Evolutionary conservation across 2,329 filamentous ascomycete genomes (phyloP), one percentile per base, ranked within the genome.

Genomic region (Harringtonia aguacate): DNA sequence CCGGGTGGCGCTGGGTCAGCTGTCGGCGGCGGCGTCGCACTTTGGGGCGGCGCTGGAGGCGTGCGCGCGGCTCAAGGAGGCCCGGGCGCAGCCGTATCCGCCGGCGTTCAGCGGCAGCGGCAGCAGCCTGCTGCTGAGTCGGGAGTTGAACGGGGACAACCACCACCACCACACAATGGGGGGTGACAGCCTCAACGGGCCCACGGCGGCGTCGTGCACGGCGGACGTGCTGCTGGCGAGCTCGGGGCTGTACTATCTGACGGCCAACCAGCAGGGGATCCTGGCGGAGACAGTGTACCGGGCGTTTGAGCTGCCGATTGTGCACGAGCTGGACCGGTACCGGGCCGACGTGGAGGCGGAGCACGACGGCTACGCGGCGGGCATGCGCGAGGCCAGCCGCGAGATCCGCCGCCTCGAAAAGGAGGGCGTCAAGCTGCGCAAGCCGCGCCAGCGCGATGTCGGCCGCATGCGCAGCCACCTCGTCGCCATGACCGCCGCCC

Each of bases 201-300:
- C 65, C 20, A 57, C 65, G 36, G 61, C 63, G 36, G 67, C 68
- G 9, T 49, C 67, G 30, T 81, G 77, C 61, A 82, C 79, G 1
- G 79, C 78, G 15, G 77, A 82, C 59, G 68, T 70, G 43, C 65
- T 84, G 36, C 64, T 84, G 47, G 70, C 75, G 27, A 74, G 77
- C 13, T 74, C 75, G 29, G 79, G 79, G 30, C 69, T 83, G 34
- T 79, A 84, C 56, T 77, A 83, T 54, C 68, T 84, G 18, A 67
- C 82, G 46, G 79, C 79, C 37, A 84, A 83, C 61, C 79, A 84
- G 64, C 76, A 81, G 58, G 77, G 82, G 56, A 83, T 84, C 53
- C 69, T 84, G 4, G 76, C 71, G 50, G 79, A 84, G 61, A 82
- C 77, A 0, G 76, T 84, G 9, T 83, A 84, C 60, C 69, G 79